phyloP scores from a whole-genome alignment of 305 asterid genomes.

The Solanum hybrid region DNA sequence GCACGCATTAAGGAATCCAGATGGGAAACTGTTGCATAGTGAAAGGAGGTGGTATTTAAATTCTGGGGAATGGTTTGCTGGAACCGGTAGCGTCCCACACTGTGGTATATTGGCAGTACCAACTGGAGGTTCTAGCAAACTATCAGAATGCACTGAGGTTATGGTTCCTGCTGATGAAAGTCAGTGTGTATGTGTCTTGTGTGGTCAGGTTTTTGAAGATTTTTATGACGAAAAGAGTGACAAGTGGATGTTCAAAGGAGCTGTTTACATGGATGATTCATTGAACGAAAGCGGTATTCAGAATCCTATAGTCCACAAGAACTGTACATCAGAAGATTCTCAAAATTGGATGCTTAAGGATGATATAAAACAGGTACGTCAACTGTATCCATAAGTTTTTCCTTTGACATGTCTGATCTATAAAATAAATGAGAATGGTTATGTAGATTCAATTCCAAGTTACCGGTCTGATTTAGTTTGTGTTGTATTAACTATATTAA shows the following conservation, averaged over 20 bases:
- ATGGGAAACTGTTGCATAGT: slow-evolving; percentile 19
- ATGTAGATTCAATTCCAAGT: neutral
- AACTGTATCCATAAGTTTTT: neutral
- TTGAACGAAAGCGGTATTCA: slow-evolving; percentile 22
- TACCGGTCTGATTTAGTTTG: neutral
- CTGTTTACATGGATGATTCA: slow-evolving; percentile 44
- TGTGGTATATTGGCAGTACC: slow-evolving; percentile 19
- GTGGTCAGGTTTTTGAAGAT: slow-evolving; percentile 88
- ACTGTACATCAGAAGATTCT: slow-evolving; percentile 48
- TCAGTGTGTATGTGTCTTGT: slow-evolving; percentile 76
- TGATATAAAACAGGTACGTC: slow-evolving; percentile 50
- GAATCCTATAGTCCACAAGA: slow-evolving; percentile 62
- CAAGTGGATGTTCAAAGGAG: slow-evolving; percentile 90
- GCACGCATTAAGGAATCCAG: slow-evolving; percentile 30
- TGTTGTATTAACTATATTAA: neutral
- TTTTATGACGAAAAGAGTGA: slow-evolving; percentile 48
- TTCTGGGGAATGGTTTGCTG: slow-evolving; percentile 49
- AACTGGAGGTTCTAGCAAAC: slow-evolving; percentile 28
- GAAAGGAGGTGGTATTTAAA: slow-evolving; percentile 58
- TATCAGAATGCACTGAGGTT: slow-evolving; percentile 32
- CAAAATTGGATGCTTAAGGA: slow-evolving; percentile 32
- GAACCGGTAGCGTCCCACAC: slow-evolving; percentile 18
- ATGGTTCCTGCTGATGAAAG: slow-evolving; percentile 91
- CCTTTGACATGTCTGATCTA: neutral
- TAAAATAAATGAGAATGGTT: neutral